Evolutionary conservation across 352 stramenopile genomes (phyloP), one percentile per base, ranked within the genome.

Genomic region (Globisporangium okanoganense): DNA sequence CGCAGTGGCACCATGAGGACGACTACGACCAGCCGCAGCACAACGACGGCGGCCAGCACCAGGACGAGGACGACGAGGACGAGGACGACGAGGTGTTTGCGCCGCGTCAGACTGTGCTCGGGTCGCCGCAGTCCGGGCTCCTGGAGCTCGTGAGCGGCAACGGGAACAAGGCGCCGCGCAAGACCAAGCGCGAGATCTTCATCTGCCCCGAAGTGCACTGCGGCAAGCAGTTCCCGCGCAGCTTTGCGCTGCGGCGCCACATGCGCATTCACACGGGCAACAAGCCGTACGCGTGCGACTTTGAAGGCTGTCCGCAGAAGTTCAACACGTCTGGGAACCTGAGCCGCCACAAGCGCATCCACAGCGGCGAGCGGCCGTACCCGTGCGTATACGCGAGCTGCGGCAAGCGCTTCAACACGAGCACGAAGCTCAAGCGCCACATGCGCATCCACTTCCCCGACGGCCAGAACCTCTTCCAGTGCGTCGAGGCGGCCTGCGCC

Each of bases 291-390:
- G 79, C 64, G 18, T 95, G 86, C 54, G 82, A 94, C 68, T 81
- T 79, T 49, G 71, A 88, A 4, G 82, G 82, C 66, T 94, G 84
- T 64, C 44, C 70, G 38, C 80, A 92, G 61, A 73, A 83, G 16
- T 95, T 95, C 70, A 94, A 92, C 66, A 95, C 86, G 68, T 95
- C 86, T 9, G 86, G 86, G 8, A 95, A 95, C 65, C 58, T 95
- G 6, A 93, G 82, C 53, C 82, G 86, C 52, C 86, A 95, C 73
- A 94, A 94, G 65, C 84, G 85, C 67, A 95, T 93, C 65, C 86
- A 95, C 70, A 91, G 76, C 48, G 86, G 86, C 53, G 86, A 92
- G 62, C 74, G 85, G 9, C 86, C 86, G 27, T 95, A 93, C 64
- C 78, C 80, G 29, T 95, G 86, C 45, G 78, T 85, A 45, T 90